Percentiles rank a stretch among this genome's conserved stretches.
These are phyloP conservation scores for Glutinoglossum americanum DNA, from an alignment of 495 filamentous ascomycete genomes.

Conservation along the genomic window DNA sequence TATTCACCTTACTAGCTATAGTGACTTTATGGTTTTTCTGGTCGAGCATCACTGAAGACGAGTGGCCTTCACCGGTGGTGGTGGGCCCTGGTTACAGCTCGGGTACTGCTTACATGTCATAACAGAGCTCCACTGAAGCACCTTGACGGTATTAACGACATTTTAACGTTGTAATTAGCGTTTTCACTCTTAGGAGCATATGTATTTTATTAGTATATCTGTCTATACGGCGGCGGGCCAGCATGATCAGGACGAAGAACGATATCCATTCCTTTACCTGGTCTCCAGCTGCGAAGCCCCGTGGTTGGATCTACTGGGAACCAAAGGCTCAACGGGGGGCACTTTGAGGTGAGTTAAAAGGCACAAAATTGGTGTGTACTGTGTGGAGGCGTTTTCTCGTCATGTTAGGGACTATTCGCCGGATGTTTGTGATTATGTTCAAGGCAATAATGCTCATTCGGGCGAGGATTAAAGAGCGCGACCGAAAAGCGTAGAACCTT, in stretches of 20 bases:
- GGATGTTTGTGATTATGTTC: not conserved
- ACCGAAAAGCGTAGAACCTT: too few species aligned
- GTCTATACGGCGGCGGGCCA: not conserved
- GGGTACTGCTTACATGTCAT: not conserved
- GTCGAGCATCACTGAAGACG: slow-evolving; percentile 97
- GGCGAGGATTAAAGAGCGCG: too few species aligned
- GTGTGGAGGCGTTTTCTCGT: not conserved
- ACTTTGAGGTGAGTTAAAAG: not conserved
- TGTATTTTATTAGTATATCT: not conserved
- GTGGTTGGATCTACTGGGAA: not conserved
- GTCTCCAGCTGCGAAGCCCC: not conserved
- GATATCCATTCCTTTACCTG: not conserved
- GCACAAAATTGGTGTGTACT: not conserved
- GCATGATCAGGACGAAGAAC: not conserved
- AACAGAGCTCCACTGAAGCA: not conserved
- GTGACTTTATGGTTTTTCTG: slow-evolving; percentile 82
- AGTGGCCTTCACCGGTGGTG: slow-evolving; percentile 59
- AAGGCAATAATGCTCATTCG: not conserved
- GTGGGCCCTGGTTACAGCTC: not conserved
- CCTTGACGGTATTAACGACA: not conserved
- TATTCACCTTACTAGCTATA: slow-evolving; percentile 74
- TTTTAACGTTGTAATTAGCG: not conserved
- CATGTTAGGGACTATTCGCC: not conserved
- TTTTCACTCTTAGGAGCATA: not conserved
- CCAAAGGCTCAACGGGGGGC: not conserved